Base-by-base conservation (phyloP, 805 yeast genomes). In the Zygoascus flipseniorum region DNA sequence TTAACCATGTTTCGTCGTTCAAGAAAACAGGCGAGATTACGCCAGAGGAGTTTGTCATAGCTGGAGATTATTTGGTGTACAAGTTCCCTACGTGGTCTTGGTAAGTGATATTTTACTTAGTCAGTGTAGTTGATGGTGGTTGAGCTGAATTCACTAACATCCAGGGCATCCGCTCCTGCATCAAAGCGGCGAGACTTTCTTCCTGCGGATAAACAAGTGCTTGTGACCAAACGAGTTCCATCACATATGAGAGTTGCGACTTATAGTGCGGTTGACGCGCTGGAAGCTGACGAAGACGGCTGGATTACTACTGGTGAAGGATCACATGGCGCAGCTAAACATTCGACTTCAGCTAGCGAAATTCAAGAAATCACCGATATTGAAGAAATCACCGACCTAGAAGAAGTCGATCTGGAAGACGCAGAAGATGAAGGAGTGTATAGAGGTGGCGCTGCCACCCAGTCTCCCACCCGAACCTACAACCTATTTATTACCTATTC, bases 1-100 rank as follows among this genome's bases (percentile, higher is more conserved):
- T 92, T 1, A 78, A 84, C 45, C 88, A 90, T 68, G 79, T 74
- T n/a, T 89, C 97, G 26, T 88, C 93, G 16, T 93, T 89, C 71
- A 75, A 81, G 52, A 71, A 76, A 48, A 86, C 97, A 0, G 99
- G 99, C 3, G 93, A 92, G 66, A 83, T 93, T 50, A 87, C 96
- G 1, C 99, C 99, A 1, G 96, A 88, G 52, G 99, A 93, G 68
- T 93, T 93, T 70, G 92, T 89, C 9, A 75, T 74, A 52, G 97
- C 99, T 2, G 99, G 99, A 20, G 97, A 93, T 67, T 93, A 89
- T 68, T 72, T 93, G 54, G 90, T 84, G 32, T 83, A 82, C 69
- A 87, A 85, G 74, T 93, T 93, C 67, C 98, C 99, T 1, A 93
- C 98, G 0, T 93, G 99, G 99, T 81, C 82, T 57, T 93, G 99